Base-by-base conservation (phyloP, 2,329 filamentous ascomycete genomes). In the Diaporthe humulicola region DNA sequence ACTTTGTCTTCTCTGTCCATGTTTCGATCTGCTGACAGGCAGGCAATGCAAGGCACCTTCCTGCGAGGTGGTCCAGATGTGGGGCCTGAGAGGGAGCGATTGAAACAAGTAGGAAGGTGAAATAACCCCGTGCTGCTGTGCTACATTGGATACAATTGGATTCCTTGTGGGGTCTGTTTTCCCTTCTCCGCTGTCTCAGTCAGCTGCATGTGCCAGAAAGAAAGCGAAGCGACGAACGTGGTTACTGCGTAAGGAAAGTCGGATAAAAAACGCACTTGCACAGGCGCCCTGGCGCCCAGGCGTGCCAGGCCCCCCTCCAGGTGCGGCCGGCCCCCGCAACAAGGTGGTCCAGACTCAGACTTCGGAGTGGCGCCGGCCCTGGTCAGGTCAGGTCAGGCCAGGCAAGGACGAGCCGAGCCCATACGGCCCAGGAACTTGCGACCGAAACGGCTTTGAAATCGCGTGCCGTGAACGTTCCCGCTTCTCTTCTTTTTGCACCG, bases 391-490 rank as follows among this genome's bases (percentile, higher is more conserved):
- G 45, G 64, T 38, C 64, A 69, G 45, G 64, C 25, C 64, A 67
- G 45, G 64, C 10, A 22, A 52, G 42, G 42, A 25, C 33, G 28
- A 45, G 64, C 22, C 64, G 64, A 67, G 45, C 45, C 45, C 42
- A 50, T 14, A 14, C 40, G 17, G 42, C 58, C 58, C 38, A 61
- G 38, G 25, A 36, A 36, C 8, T 45, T 64, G 45, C 42, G 25
- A 61, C 60, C 28, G 28, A 66, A 48, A 66, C 40, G 60, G 64
- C 30, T 36, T 67, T 67, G 64, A 67, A 50, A 52, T 67, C 30
- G 61, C 61, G 61, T 67, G 61, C 61, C 42, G 42, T 50, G n/a
- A 12, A 64, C 5, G 38, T 45, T 36, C 42, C 61, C 42, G 42
- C n/a, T 30, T 69, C 22, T 70, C 48, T 57, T 42, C 5, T 2